Evolutionary conservation across 1,139 yeast genomes (phyloP).

Genomic region (Candida frijolesensis): DNA sequence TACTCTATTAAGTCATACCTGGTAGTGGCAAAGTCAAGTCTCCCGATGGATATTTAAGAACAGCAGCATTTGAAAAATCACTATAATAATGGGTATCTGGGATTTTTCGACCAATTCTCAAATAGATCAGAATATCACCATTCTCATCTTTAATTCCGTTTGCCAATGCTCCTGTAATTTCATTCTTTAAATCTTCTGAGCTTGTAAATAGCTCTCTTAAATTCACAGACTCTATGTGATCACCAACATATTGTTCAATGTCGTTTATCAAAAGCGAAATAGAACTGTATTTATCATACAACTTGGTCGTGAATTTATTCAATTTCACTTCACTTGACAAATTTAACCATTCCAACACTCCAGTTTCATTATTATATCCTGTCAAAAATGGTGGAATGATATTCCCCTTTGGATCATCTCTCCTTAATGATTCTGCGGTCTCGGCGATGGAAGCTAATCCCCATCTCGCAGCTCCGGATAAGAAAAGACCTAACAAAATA

Average conservation of each 20-base stretch:
- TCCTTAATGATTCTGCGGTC: conserved; percentile 63
- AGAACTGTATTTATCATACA: conserved; percentile 36
- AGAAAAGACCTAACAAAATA: conserved; percentile 72
- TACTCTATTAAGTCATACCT: conserved; percentile 37
- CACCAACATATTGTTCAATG: conserved; percentile 71
- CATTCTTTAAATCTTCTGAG: conserved; percentile 31
- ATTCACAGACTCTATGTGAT: conserved; percentile 38
- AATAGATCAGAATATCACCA: conserved; percentile 44
- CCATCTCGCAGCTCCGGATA: conserved; percentile 91
- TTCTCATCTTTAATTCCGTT: conserved; percentile 24
- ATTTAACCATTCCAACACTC: conserved; percentile 36
- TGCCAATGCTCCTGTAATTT: conserved; percentile 33
- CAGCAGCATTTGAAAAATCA: conserved; percentile 63
- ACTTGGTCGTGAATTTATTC: conserved; percentile 12
- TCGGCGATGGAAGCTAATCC: conserved; percentile 89
- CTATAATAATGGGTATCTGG: conserved; percentile 38
- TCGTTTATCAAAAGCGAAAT: conserved; percentile 75
- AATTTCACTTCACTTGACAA: conserved; percentile 11
- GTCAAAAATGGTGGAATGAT: conserved; percentile 47
- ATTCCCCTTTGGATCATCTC: conserved; percentile 76
- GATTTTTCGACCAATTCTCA: conserved; percentile 59
- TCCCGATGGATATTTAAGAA: conserved; percentile 60
- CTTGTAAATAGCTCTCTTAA: conserved; percentile 38
- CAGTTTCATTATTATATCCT: conserved; percentile 34
- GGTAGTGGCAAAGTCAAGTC: conserved; percentile 45